A percentile compares a stretch with the other conserved stretches of the same genome.
Evolutionary conservation across 2,329 filamentous ascomycete genomes (phyloP).

Genomic region (Fusarium lyarnte): DNA sequence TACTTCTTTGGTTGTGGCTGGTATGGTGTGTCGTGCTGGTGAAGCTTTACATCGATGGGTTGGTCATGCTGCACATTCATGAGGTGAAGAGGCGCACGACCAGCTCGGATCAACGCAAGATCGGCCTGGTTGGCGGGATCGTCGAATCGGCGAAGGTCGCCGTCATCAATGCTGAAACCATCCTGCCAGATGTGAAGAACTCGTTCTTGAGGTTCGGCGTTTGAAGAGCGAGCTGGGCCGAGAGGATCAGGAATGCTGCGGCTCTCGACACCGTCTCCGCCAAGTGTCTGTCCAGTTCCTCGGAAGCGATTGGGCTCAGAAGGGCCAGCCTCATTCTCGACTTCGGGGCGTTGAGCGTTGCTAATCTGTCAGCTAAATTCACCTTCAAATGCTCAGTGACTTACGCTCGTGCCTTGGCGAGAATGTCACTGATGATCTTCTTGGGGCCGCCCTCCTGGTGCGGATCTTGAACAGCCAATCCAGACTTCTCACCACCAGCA

Average conservation of each 20-base stretch:
- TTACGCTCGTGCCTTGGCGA: slow-evolving; percentile 71
- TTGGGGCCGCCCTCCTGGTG: slow-evolving; percentile 58
- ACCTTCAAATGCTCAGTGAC: slow-evolving; percentile 16
- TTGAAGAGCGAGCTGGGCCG: slow-evolving; percentile 43
- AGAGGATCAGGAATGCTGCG: slow-evolving; percentile 72
- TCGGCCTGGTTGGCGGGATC: slow-evolving; percentile 79
- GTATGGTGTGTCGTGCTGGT: slow-evolving; percentile 78
- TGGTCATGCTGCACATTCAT: slow-evolving; percentile 81
- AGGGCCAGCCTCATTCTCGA: slow-evolving; percentile 59
- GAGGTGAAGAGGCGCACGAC: slow-evolving; percentile 79
- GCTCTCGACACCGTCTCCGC: slow-evolving; percentile 79
- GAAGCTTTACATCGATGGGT: slow-evolving; percentile 80
- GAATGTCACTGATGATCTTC: slow-evolving; percentile 69
- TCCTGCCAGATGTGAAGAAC: slow-evolving; percentile 83
- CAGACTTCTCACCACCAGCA: slow-evolving; percentile 86
- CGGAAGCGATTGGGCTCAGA: slow-evolving; percentile 67
- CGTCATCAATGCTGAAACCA: slow-evolving; percentile 87
- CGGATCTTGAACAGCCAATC: slow-evolving; percentile 73
- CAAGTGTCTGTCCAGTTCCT: slow-evolving; percentile 78
- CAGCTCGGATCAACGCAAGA: slow-evolving; percentile 78
- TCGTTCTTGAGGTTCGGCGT: slow-evolving; percentile 66
- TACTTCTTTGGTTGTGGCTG: slow-evolving; percentile 77
- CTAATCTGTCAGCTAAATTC: slow-evolving; percentile 50
- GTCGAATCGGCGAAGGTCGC: slow-evolving; percentile 79
- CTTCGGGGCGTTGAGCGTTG: slow-evolving; percentile 67